A percentile compares a stretch with the other conserved stretches of the same genome.
phyloP scores from a whole-genome alignment of 495 filamentous ascomycete genomes.

The Letharia columbiana region DNA sequence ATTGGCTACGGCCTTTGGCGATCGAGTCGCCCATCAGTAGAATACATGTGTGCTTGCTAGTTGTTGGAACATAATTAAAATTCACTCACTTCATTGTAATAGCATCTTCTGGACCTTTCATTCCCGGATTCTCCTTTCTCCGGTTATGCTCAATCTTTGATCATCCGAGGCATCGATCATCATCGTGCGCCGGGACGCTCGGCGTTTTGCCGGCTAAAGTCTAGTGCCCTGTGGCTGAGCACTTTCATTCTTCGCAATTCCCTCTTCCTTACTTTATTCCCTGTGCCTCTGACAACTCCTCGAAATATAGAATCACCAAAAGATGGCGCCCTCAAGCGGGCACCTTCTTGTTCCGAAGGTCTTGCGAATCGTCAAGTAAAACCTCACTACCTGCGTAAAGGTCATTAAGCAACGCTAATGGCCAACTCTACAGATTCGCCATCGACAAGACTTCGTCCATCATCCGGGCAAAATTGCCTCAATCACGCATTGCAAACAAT shows the following conservation, averaged over 20 bases:
- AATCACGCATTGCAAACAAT: constrained; percentile 33
- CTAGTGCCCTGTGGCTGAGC: not conserved
- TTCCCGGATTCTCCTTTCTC: not conserved
- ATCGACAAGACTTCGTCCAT: constrained; percentile 54
- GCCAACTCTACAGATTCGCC: constrained; percentile 43
- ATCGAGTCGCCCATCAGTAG: constrained; percentile 10
- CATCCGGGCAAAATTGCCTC: constrained; percentile 53
- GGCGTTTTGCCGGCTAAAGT: not conserved
- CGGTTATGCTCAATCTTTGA: not conserved
- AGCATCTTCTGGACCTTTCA: not conserved
- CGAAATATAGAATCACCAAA: constrained; percentile 4
- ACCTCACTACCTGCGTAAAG: not conserved
- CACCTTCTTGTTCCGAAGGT: constrained; percentile 64
- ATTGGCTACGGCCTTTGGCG: constrained; percentile 17
- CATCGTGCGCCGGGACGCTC: not conserved
- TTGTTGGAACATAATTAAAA: constrained; percentile 12
- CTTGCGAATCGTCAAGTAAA: constrained; percentile 56
- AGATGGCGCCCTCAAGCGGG: constrained; percentile 60
- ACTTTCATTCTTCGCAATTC: not conserved
- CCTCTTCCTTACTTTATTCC: not conserved
- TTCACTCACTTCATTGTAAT: not conserved
- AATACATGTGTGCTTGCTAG: constrained; percentile 4
- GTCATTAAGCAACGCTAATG: constrained; percentile 9
- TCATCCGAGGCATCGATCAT: not conserved
- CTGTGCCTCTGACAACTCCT: not conserved